These are phyloP conservation scores for Suhomyces taliae DNA, from an alignment of 1,139 yeast genomes.

Conservation along the genomic window DNA sequence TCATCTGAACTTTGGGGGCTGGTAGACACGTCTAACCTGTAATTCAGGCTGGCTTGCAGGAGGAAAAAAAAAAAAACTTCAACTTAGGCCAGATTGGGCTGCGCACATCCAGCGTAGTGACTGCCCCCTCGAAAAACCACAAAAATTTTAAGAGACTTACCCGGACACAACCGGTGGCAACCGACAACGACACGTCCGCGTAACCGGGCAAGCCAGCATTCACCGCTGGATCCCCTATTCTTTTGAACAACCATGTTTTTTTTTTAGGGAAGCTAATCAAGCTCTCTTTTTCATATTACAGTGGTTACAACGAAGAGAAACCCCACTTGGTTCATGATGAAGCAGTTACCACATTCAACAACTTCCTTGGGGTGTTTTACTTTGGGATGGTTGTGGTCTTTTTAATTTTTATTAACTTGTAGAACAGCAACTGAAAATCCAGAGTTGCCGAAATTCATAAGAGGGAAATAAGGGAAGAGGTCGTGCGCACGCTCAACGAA, in stretches of 20 bases:
- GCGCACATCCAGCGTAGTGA: background rate
- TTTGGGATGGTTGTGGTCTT: background rate
- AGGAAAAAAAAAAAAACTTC: no score
- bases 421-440: background rate
- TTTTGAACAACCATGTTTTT: background rate
- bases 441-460: background rate
- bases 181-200: slow-evolving; percentile 8
- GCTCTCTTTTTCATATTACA: no score
- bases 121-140: no score
- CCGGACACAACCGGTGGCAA: slow-evolving; percentile 12
- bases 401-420: background rate
- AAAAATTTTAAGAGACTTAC: background rate
- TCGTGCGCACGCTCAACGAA: slow-evolving; percentile 16
- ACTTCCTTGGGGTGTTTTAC: background rate
- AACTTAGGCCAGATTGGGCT: background rate
- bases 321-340: background rate
- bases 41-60: background rate
- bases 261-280: no score
- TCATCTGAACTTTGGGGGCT: background rate
- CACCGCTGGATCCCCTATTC: slow-evolving; percentile 5
- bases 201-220: slow-evolving; percentile 3
- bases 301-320: no score
- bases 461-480: background rate
- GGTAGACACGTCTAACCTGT: slow-evolving; percentile 1
- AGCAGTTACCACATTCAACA: background rate